A percentile compares a stretch with the other conserved stretches of the same genome.
phyloP scores from a whole-genome alignment of 768 basidiomycete species.

The Cyclocybe aegerita region DNA sequence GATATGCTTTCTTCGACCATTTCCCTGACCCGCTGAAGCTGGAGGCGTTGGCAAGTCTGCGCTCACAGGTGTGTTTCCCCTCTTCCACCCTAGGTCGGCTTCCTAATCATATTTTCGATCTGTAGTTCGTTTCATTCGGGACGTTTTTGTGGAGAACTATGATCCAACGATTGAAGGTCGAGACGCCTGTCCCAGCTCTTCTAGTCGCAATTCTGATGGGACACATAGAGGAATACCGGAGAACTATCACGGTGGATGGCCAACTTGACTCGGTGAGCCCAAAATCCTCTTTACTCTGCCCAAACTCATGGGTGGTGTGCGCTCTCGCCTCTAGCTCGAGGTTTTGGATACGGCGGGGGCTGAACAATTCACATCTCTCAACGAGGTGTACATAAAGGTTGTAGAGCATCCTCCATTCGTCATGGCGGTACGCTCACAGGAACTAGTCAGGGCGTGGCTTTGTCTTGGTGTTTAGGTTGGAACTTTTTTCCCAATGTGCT shows the following conservation, averaged over 20 bases:
- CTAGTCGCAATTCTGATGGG: slow-evolving; percentile 11
- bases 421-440: slow-evolving; percentile 7
- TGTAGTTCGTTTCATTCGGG: slow-evolving; percentile 72
- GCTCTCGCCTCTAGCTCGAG: slow-evolving; percentile 52
- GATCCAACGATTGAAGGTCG: slow-evolving; percentile 85
- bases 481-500: not conserved
- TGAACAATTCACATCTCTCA: slow-evolving; percentile 81
- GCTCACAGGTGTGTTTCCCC: slow-evolving; percentile 47
- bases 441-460: slow-evolving; percentile 70
- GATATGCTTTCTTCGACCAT: slow-evolving; percentile 6
- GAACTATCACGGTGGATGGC: slow-evolving; percentile 64
- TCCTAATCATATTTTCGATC: slow-evolving; percentile 4
- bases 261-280: slow-evolving; percentile 57
- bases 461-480: slow-evolving; percentile 78
- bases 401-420: not conserved
- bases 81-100: not conserved
- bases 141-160: slow-evolving; percentile 73
- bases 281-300: not conserved
- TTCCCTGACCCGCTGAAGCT: slow-evolving; percentile 40
- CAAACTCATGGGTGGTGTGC: not conserved
- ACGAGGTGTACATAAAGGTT: slow-evolving; percentile 83
- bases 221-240: slow-evolving; percentile 66
- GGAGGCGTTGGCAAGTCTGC: slow-evolving; percentile 91
- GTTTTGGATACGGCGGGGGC: slow-evolving; percentile 83
- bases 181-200: slow-evolving; percentile 6